Evolutionary conservation across 2,329 filamentous ascomycete genomes (phyloP).

Genomic region (Penicillium sp.): DNA sequence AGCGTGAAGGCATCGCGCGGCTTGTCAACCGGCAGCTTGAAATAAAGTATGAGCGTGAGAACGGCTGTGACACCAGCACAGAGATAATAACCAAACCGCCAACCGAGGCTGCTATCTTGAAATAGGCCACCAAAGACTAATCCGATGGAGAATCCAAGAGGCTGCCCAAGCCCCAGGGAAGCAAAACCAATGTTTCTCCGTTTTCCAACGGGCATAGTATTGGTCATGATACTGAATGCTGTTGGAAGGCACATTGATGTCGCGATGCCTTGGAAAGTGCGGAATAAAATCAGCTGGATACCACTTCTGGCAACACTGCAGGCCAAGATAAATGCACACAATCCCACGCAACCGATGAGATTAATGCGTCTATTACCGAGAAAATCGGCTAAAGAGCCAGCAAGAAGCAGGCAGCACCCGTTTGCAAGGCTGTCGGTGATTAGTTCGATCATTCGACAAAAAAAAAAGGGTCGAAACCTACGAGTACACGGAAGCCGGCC

Average conservation of each 20-base stretch:
- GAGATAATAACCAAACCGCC: constrained; percentile 55
- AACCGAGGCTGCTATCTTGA: constrained; percentile 46
- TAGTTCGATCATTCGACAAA: not conserved
- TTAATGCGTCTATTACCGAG: constrained; percentile 50
- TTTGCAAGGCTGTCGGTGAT: constrained; percentile 39
- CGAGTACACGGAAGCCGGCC: constrained; percentile 21
- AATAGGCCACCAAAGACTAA: constrained; percentile 47
- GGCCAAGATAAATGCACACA: constrained; percentile 40
- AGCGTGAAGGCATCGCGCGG: constrained; percentile 6
- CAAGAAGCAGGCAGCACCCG: constrained; percentile 50
- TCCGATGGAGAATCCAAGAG: constrained; percentile 53
- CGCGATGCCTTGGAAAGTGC: constrained; percentile 47
- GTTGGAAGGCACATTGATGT: constrained; percentile 50
- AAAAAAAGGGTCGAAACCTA: not conserved
- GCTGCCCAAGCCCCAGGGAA: constrained; percentile 50
- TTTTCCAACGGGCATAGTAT: constrained; percentile 47
- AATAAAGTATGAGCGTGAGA: constrained; percentile 41
- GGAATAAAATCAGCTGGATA: constrained; percentile 48
- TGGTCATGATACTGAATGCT: constrained; percentile 50
- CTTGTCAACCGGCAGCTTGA: constrained; percentile 29
- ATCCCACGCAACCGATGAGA: constrained; percentile 46
- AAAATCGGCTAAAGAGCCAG: constrained; percentile 52
- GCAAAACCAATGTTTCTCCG: constrained; percentile 53
- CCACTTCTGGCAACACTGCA: constrained; percentile 43
- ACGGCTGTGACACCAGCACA: constrained; percentile 45